Evolutionary conservation across 116 monocot genomes (phyloP), one percentile per base, ranked within the genome.

Genomic region (Thalassia testudinum): DNA sequence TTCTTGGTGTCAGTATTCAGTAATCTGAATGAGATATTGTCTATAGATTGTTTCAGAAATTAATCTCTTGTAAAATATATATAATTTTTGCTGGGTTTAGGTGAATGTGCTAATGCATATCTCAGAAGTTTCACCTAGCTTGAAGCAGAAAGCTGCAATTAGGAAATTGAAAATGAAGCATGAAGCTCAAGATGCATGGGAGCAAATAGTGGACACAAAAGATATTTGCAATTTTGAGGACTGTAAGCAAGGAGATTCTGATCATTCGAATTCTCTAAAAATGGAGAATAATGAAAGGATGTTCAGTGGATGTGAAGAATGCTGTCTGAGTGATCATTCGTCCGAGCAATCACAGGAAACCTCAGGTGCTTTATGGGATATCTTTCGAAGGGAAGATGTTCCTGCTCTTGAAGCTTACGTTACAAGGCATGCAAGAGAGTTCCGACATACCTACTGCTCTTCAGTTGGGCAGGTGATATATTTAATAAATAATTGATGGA

Each of bases 301-400:
- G 1, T 24, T 29, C 26, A 49, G 20, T 50, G 37, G 22, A 29
- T 19, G 23, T 1, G 15, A 21, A 48, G 48, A 22, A 13, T 45
- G 45, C 45, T 20, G 3, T 20, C 15, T 17, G 42, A 7, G 0
- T 7, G 42, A 23, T 14, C 28, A 5, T 37, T 1, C 1, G 26
- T 18, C 8, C 40, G 10, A 58, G 30, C 10, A 49, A 38, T 24
- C 7, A 18, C 27, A 20, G 24, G 26, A 48, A 19, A 26, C 21
- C 43, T 77, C 71, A 43, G 83, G 83, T 50, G 89, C 89, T 21
- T 44, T 83, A 19, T 89, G 89, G 89, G 89, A 89, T 50, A 89
- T 89, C 43, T 88, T 88, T 40, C 62, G 83, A 25, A 68, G 80
- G 50, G 66, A 90, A 53, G 85, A 85, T 65, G 77, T 80, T 47